Evolutionary conservation across 768 basidiomycete species (phyloP), one percentile per base, ranked within the genome.

Genomic region (Boletus tylopilopsis): DNA sequence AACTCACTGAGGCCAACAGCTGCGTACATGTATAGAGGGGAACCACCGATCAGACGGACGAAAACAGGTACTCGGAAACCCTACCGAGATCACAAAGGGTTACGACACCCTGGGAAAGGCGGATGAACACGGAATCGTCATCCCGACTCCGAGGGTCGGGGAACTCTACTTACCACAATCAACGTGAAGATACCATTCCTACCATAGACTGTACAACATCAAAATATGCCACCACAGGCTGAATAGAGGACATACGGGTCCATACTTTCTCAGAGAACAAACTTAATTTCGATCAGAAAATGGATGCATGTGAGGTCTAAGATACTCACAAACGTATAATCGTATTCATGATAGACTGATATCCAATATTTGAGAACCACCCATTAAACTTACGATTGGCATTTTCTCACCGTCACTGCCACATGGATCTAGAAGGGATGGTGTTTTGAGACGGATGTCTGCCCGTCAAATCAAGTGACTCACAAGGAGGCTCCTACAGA

Each of bases 401-500:
- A 15, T 12, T 33, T 21, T 60, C 76, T 64, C 53, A 81, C 80
- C 29, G 81, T 84, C 10, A 76, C 67, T 0, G 73, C 67, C 12
- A 81, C 76, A 62, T 82, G 79, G 18, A 76, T 61, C 80, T 83
- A 27, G 27, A 9, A 27, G n/a, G 23, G 33, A 37, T 13, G 29
- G 15, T 2, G 2, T 6, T 32, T 40, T 47, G 7, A 51, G 30
- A 39, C 15, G 10, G 6, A 13, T 1, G 13, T 15, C 12, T 45
- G 7, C 43, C 19, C 15, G 37, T 29, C 9, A 42, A 39, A 25
- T 6, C 21, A 36, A 24, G 11, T 29, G 55, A 60, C 79, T 63
- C 55, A 81, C 80, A n/a, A 78, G 64, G 18, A 80, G 60, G 53
- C 79, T 81, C 80, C 79, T 80, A 49, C 24, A 16, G 12, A 35